phyloP scores from a whole-genome alignment of 257 asterid species.

The Nicotiana benthamiana region DNA sequence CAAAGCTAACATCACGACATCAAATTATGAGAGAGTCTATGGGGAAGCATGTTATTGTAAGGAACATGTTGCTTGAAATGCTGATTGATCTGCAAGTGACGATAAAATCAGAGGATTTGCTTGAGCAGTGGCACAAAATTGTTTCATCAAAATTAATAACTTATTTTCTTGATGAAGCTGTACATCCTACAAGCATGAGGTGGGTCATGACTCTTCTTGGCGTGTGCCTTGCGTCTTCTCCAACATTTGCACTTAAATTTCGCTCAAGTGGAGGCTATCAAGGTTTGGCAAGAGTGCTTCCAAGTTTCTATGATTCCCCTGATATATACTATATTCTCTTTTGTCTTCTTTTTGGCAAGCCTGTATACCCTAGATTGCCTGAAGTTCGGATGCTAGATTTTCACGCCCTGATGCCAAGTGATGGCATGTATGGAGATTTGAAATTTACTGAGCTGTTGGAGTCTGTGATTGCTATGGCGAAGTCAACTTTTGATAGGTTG shows the following conservation, averaged over 20 bases:
- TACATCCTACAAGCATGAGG: conserved; percentile 99
- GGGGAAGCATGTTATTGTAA: conserved; percentile 98
- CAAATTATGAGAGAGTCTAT: conserved; percentile 71
- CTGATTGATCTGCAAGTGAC: conserved; percentile 95
- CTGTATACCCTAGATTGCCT: conserved; percentile 96
- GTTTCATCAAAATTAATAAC: conserved; percentile 90
- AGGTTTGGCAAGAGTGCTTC: conserved; percentile 90
- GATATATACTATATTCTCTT: conserved; percentile 92
- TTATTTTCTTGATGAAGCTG: conserved; percentile 93
- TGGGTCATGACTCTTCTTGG: conserved; percentile 99
- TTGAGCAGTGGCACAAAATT: conserved; percentile 98
- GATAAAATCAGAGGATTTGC: conserved; percentile 86
- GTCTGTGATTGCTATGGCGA: conserved; percentile 92
- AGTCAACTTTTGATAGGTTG: conserved; percentile 90
- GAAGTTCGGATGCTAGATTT: conserved; percentile 99
- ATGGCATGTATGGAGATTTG: conserved; percentile 64
- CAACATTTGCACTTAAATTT: conserved; percentile 87
- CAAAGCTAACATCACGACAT: conserved; percentile 55
- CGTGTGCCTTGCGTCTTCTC: conserved; percentile 92
- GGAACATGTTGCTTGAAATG: conserved; percentile 99
- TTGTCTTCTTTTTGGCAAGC: conserved; percentile 92
- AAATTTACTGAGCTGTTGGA: conserved; percentile 83
- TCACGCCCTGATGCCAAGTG: conserved; percentile 93
- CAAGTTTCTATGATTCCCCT: conserved; percentile 95
- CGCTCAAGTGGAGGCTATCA: conserved; percentile 98